Base-by-base conservation (phyloP, 306 rosid genomes). In the Cicer chorassanicum region DNA sequence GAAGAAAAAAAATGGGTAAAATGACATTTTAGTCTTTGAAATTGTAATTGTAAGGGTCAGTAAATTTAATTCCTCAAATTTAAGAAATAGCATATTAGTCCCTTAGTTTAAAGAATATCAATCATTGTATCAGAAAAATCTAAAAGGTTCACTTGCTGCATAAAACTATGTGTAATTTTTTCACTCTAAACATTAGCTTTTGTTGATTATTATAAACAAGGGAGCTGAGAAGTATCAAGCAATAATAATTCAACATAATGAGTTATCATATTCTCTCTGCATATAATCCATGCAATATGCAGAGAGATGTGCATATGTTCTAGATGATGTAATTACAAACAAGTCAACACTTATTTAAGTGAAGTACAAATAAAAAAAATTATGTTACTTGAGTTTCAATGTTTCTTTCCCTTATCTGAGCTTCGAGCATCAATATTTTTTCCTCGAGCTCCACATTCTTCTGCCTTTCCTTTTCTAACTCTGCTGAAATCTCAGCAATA, bases 391-490 rank as follows among this genome's bases (percentile, higher is more conserved):
- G 83, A 80, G 81, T 16, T 54, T 86, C 73, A n/a, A 68, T 73
- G 68, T 78, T 74, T 79, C 84, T 83, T 77, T 78, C 82, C 54
- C 82, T 81, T 82, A 90, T 74, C 82, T 86, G 92, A 70, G 93
- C 89, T 88, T 93, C 98, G n/a, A 93, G 98, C 44, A 86, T 13
- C 69, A 87, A 87, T 87, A 93, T 84, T 82, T 84, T 90, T 83
- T 86, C 88, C 90, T 78, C 40, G 40, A 93, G 89, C 72, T 87
- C 89, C 4, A 80, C 86, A 84, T 90, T 93, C 81, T 82, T 93
- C 85, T 87, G 87, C 73, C 86, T 85, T 75, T 90, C 98, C 67
- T 82, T 90, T 44, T 87, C 88, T 65, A 93, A 81, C 80, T 87
- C 92, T 2, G 84, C 90, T 9, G 91, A 85, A 82, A 92, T 77